These are phyloP conservation scores for California macrophylla DNA, from an alignment of 441 rosid genomes.

Conservation along the genomic window DNA sequence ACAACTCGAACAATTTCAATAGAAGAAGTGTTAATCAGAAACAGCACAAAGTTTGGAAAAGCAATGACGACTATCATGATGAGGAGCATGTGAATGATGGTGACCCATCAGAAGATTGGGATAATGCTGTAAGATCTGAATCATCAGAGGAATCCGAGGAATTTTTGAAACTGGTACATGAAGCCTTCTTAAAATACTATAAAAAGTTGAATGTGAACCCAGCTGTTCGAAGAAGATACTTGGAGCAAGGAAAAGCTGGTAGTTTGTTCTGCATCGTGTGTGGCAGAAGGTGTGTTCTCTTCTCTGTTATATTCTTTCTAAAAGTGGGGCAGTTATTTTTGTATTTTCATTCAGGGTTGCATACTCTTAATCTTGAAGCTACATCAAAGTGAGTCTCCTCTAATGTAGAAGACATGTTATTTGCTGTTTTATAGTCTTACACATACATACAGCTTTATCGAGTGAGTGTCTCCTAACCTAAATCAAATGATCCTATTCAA, in stretches of 20 bases:
- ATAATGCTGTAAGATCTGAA: conserved; percentile 27
- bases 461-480: conserved; percentile 7
- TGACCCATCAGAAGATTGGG: conserved; percentile 25
- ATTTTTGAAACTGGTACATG: conserved; percentile 47
- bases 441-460: neutral
- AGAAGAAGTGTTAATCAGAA: conserved; percentile 27
- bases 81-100: conserved; percentile 28
- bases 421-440: neutral
- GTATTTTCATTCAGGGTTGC: conserved; percentile 22
- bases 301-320: conserved; percentile 20
- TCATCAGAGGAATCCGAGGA: conserved; percentile 43
- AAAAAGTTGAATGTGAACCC: conserved; percentile 38
- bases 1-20: conserved; percentile 31
- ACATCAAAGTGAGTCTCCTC: neutral
- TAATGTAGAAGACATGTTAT: neutral
- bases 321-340: conserved; percentile 19
- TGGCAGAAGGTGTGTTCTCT: conserved; percentile 39
- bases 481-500: neutral
- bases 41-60: conserved; percentile 36
- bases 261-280: conserved; percentile 59
- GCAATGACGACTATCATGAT: conserved; percentile 32
- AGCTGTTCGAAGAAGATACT: conserved; percentile 45
- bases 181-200: conserved; percentile 38
- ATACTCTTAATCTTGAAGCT: conserved; percentile 10
- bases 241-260: conserved; percentile 53